Evolutionary conservation across 2,329 filamentous ascomycete genomes (phyloP).

Genomic region (Penicillium brasilianum): DNA sequence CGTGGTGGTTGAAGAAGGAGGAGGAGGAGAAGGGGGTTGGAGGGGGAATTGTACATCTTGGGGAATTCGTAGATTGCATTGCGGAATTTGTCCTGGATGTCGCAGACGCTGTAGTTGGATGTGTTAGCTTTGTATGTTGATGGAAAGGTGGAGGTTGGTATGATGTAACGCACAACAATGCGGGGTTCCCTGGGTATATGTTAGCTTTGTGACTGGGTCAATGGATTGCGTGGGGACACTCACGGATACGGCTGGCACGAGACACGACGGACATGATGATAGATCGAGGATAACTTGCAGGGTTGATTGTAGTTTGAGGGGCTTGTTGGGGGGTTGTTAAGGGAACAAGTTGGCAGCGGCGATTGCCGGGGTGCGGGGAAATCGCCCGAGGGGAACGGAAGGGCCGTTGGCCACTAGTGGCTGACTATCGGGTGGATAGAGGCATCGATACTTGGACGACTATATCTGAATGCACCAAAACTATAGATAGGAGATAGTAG

Average conservation of each 20-base stretch:
- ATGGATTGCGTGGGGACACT: slow-evolving; percentile 10
- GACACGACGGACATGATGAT: slow-evolving; percentile 16
- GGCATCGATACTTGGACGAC: too few species aligned
- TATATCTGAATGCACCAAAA: too few species aligned
- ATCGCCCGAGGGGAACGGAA: slow-evolving; percentile 21
- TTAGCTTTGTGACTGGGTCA: slow-evolving; percentile 14
- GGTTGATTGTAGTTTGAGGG: not conserved
- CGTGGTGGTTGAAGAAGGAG: too few species aligned
- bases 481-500: too few species aligned
- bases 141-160: not conserved
- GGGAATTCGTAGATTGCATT: slow-evolving; percentile 82
- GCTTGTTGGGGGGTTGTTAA: not conserved
- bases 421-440: too few species aligned
- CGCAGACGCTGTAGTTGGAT: slow-evolving; percentile 72
- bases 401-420: too few species aligned
- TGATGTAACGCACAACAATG: slow-evolving; percentile 49
- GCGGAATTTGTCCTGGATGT: slow-evolving; percentile 93
- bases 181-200: slow-evolving; percentile 45
- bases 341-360: slow-evolving; percentile 7
- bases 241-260: slow-evolving; percentile 36
- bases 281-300: not conserved
- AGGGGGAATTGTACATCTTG: slow-evolving; percentile 66
- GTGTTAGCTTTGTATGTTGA: not conserved
- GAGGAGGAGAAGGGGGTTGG: not conserved
- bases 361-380: slow-evolving; percentile 24